phyloP scores from a whole-genome alignment of 352 stramenopile genomes.

The Elongisporangium senticosum region DNA sequence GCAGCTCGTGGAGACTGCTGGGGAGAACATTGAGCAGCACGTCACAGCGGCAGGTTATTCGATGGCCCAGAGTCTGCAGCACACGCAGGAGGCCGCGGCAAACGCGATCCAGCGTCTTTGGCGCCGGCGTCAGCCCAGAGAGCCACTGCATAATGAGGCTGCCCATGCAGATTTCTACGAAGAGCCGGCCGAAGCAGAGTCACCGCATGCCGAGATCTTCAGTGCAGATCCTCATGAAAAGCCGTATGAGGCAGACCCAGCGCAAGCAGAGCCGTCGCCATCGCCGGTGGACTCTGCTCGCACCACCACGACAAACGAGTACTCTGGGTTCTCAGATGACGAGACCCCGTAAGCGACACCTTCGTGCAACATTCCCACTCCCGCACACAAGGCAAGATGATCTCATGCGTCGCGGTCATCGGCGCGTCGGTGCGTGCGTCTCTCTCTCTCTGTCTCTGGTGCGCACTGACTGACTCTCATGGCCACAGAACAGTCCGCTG shows the following conservation, averaged over 20 bases:
- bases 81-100: not conserved
- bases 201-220: no score
- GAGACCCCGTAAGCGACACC: not conserved
- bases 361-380: slow-evolving; percentile 14
- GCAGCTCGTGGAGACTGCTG: not conserved
- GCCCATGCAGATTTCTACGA: no score
- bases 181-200: not conserved
- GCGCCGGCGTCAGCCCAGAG: not conserved
- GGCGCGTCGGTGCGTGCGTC: slow-evolving; percentile 53
- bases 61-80: not conserved
- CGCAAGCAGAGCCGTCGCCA: not conserved
- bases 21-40: not conserved
- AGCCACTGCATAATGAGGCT: not conserved
- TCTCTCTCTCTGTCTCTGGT: not conserved
- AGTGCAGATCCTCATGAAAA: not conserved
- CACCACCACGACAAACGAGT: not conserved
- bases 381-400: slow-evolving; percentile 31
- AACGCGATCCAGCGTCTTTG: not conserved
- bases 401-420: slow-evolving; percentile 78
- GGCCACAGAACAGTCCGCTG: slow-evolving; percentile 65
- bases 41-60: not conserved
- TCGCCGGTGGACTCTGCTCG: not conserved
- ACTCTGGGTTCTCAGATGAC: slow-evolving; percentile 3
- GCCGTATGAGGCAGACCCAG: not conserved
- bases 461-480: not conserved